Conservation (phyloP, 495 filamentous ascomycete genomes). For the Evansstolkia leycettana region DNA sequence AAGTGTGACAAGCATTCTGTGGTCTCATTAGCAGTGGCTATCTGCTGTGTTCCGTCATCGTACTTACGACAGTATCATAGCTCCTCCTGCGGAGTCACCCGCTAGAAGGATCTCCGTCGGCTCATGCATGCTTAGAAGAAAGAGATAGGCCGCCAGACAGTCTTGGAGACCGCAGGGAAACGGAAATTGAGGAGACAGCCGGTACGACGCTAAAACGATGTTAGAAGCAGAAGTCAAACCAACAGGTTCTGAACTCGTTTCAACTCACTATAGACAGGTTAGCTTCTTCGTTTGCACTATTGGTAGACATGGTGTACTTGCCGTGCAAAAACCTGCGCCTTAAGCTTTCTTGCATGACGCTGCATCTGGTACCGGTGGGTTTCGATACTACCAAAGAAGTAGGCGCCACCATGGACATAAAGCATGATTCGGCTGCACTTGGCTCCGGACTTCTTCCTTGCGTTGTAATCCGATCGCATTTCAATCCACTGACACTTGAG, state of each 20-base stretch:
- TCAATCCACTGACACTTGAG: constrained; percentile 89
- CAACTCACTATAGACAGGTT: constrained; percentile 24
- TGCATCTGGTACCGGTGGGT: constrained; percentile 96
- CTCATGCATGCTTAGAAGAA: constrained; percentile 59
- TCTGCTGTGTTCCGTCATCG: not conserved
- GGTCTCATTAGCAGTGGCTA: not conserved
- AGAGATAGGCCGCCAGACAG: constrained; percentile 76
- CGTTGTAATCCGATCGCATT: constrained; percentile 72
- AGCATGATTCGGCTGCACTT: constrained; percentile 70
- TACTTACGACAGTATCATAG: constrained; percentile 59
- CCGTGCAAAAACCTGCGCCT: constrained; percentile 76
- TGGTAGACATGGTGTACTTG: constrained; percentile 9
- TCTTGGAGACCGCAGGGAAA: constrained; percentile 89
- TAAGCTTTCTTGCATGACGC: constrained; percentile 84
- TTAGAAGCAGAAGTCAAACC: too few species aligned
- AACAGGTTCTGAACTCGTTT: not conserved
- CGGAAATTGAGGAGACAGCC: constrained; percentile 84
- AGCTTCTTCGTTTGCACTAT: constrained; percentile 10
- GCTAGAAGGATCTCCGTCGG: constrained; percentile 70
- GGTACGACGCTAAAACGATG: constrained; percentile 48
- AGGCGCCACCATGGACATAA: constrained; percentile 80
- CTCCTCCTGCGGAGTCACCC: constrained; percentile 84
- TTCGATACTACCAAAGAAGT: constrained; percentile 85
- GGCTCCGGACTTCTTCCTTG: constrained; percentile 46
- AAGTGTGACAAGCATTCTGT: constrained; percentile 55